Base-by-base conservation (phyloP, 2,329 filamentous ascomycete genomes). In the Pleurostoma richardsiae region DNA sequence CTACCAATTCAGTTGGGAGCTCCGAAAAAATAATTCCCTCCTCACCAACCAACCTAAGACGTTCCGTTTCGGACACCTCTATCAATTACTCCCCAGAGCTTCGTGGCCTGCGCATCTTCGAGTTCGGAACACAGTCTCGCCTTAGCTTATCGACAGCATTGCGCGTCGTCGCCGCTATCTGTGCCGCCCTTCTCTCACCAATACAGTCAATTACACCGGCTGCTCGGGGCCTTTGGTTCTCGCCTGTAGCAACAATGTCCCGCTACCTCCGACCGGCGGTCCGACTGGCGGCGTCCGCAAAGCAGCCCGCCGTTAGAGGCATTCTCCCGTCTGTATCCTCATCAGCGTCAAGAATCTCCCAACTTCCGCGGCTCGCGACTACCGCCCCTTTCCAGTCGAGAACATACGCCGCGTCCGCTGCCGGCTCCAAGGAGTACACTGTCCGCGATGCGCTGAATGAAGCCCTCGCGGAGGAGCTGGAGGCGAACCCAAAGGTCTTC, bases 391-490 rank as follows among this genome's bases (percentile, higher is more conserved):
- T 63, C 53, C 77, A 80, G 68, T 64, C 71, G 62, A 69, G 77
- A 60, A 71, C 75, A 45, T 82, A 80, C 60, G 77, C 79, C 58
- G 74, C 80, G 46, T 68, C 69, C 52, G 66, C 69, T 55, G 63
- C 65, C 52, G 86, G 85, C 55, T 73, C 77, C 61, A 96, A 96
- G 79, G 89, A 96, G 67, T 90, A 96, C 74, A 96, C 94, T 40
- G 94, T 99, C 63, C 84, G 94, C 75, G 94, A 99, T 67, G 94
- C 94, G 50, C 78, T 99, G 65, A 99, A 99, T 70, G 92, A 99
- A 78, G 94, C 94, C 51, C 85, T 99, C 65, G 90, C 90, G 42
- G 94, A 99, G 77, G 94, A 99, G 80, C 84, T 99, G 70, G 91
- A 96, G 79, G 68, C 72, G 65, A 95, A 99, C 72, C 79, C 86